Evolutionary conservation across 2,329 filamentous ascomycete species (phyloP), one percentile per base, ranked within the genome.

Genomic region (Clonostachys rosea): DNA sequence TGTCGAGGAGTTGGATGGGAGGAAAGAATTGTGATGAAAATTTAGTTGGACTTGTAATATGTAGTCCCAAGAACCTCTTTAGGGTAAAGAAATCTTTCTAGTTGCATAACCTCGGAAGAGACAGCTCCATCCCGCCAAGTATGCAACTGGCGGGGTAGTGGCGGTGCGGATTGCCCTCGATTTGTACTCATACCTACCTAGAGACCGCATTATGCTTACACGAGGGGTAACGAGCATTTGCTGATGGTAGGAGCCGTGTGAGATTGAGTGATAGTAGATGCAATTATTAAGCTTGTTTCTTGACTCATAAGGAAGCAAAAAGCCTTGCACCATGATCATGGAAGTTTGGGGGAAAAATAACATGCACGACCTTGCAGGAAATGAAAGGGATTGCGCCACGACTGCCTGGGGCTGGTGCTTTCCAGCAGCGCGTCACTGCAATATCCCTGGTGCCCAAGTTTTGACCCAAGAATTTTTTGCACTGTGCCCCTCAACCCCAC

Each of bases 211-310:
- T 11, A 20, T 20, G 11, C 24, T 8, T 13, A 12, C 12, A 20
- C 42, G 17, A 24, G 16, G 16, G 11, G 5, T 34, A 33, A 17
- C 34, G 30, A 34, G 39, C 14, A n/a, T 11, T 33, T n/a, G 33
- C 44, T 36, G 34, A 20, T 16, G 40, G 14, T 10, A 8, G 49
- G 46, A 52, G 50, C 50, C 5, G 44, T 40, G 40, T 45, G 48
- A 49, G 42, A 30, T 43, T 55, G 52, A 44, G 50, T 44, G 46
- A 49, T 47, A 52, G 36, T n/a, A 39, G 17, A 39, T 39, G 36
- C 17, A 18, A 39, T n/a, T 18, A 18, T 18, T 12, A 39, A 39
- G 36, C 14, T 17, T 2, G 14, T n/a, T 39, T n/a, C 14, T 18
- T 39, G 36, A 39, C 36, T 30, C 24, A 30, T 30, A 30, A 30